A percentile compares a stretch with the other conserved stretches of the same genome.
Conservation (phyloP, 2,329 filamentous ascomycete genomes). For the Sarocladium oryzae region DNA sequence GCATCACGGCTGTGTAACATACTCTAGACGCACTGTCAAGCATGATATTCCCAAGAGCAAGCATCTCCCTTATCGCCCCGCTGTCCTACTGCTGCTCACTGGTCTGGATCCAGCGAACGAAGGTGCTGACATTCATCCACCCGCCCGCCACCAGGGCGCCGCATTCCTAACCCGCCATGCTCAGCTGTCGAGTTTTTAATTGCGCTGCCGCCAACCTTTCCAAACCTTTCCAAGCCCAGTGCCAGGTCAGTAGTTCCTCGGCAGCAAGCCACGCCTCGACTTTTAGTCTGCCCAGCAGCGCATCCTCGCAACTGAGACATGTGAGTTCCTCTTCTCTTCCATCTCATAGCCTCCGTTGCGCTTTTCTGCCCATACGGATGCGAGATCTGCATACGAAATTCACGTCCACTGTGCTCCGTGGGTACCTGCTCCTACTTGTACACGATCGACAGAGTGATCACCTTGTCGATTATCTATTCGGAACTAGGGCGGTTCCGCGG, state of each 20-base stretch:
- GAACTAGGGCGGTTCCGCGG: too few relatives aligned
- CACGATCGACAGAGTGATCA: neutral
- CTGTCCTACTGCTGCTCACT: neutral
- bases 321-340: too few relatives aligned
- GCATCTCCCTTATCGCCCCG: conserved; percentile 2
- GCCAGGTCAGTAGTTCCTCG: neutral
- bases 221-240: neutral
- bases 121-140: neutral
- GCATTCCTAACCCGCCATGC: neutral
- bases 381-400: too few relatives aligned
- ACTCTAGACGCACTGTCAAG: neutral
- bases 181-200: neutral
- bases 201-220: neutral
- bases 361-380: too few relatives aligned
- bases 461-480: too few relatives aligned
- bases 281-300: neutral
- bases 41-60: neutral
- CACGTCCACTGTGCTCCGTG: too few relatives aligned
- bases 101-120: neutral
- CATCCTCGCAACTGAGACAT: too few relatives aligned
- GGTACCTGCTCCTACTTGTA: too few relatives aligned
- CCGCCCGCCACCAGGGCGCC: neutral
- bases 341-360: too few relatives aligned
- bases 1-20: too few relatives aligned
- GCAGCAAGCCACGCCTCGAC: neutral